These are phyloP conservation scores for Coemansia sp. DNA, from an alignment of 192 early-diverging fungal species.

Conservation along the genomic window DNA sequence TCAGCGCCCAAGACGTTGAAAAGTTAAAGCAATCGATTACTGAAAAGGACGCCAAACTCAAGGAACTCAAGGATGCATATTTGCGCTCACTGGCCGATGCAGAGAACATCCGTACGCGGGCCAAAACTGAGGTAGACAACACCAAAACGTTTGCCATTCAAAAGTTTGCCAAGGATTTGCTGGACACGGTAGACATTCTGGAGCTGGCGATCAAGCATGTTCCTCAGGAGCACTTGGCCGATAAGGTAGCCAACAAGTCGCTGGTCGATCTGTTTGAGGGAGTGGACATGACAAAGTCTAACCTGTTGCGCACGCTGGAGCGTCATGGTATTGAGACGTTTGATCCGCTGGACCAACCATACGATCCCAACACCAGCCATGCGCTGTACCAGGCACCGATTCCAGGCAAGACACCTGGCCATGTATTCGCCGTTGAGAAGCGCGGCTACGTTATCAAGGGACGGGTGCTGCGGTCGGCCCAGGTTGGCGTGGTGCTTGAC, in stretches of 20 bases:
- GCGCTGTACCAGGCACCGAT: constrained; percentile 93
- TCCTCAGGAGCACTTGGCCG: constrained; percentile 63
- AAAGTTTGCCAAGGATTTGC: constrained; percentile 97
- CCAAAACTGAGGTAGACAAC: constrained; percentile 79
- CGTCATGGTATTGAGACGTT: constrained; percentile 82
- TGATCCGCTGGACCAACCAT: constrained; percentile 82
- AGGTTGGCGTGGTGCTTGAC: constrained; percentile 90
- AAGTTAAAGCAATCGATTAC: constrained; percentile 31
- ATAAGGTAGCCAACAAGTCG: constrained; percentile 57
- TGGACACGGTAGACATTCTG: constrained; percentile 90
- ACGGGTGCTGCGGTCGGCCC: constrained; percentile 88
- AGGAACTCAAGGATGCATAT: constrained; percentile 74
- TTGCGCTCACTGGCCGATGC: constrained; percentile 90
- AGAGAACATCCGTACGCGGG: constrained; percentile 92
- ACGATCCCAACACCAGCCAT: constrained; percentile 93
- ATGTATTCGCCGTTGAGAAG: constrained; percentile 88
- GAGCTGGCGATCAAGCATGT: constrained; percentile 86
- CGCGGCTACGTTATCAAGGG: constrained; percentile 90
- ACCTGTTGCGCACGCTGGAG: constrained; percentile 83
- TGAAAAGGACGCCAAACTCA: constrained; percentile 57
- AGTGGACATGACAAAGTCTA: constrained; percentile 83
- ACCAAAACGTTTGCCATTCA: constrained; percentile 88
- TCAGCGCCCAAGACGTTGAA: constrained; percentile 27
- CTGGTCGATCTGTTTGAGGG: constrained; percentile 83
- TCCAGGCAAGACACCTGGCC: constrained; percentile 84